phyloP scores from a whole-genome alignment of 2,329 filamentous ascomycete genomes.

The Cordyceps cicadae region DNA sequence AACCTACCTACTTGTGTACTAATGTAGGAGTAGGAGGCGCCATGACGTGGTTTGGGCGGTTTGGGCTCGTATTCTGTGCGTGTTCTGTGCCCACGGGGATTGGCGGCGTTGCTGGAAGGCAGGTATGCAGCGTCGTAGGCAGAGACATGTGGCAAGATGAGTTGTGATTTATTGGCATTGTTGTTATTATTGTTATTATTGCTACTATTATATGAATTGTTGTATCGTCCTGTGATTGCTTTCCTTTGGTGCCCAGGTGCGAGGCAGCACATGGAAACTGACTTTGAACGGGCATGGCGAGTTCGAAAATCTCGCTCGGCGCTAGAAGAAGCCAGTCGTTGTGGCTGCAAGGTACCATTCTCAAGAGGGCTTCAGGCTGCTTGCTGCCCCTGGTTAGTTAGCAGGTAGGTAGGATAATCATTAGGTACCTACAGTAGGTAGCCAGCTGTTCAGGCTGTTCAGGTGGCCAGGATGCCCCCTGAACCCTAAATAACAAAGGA shows the following conservation, averaged over 20 bases:
- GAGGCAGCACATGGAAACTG: neutral
- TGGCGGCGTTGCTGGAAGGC: neutral
- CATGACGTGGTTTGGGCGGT: conserved; percentile 1
- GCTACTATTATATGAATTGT: neutral
- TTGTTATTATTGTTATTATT: neutral
- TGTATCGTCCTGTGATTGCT: neutral
- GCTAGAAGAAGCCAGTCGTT: too few species aligned
- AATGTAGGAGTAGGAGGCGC: neutral
- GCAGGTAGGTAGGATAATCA: too few species aligned
- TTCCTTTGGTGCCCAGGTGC: neutral
- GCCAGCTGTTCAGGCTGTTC: too few species aligned
- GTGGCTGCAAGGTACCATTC: too few species aligned
- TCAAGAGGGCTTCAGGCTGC: too few species aligned
- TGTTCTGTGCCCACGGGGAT: neutral
- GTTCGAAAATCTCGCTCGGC: too few species aligned
- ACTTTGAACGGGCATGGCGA: too few species aligned
- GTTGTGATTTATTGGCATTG: neutral
- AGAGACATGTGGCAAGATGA: neutral
- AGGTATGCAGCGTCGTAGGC: neutral
- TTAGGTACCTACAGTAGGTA: too few species aligned
- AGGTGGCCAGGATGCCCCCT: too few species aligned
- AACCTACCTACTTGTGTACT: too few species aligned
- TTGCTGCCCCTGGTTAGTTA: too few species aligned
- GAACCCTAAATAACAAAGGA: too few species aligned
- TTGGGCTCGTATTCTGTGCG: neutral